Percentiles rank a stretch among this genome's conserved stretches.
Conservation (phyloP, 495 filamentous ascomycete genomes). For the Penicillium argentinense region DNA sequence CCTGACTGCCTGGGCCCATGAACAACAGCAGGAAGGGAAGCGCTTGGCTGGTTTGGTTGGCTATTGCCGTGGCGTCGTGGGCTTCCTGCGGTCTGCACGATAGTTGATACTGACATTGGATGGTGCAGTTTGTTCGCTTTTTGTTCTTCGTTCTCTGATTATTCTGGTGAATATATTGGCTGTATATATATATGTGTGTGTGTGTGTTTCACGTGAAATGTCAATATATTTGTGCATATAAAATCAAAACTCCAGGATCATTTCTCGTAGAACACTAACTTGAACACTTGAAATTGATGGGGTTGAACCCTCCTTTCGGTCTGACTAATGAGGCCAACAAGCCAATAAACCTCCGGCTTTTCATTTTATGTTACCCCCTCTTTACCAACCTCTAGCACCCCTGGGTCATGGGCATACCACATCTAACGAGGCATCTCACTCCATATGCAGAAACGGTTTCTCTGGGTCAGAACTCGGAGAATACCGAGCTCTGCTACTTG, state of each 20-base stretch:
- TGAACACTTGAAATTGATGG: background rate
- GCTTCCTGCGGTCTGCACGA: slow-evolving; percentile 71
- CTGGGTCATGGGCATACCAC: slow-evolving; percentile 67
- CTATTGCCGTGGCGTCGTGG: slow-evolving; percentile 85
- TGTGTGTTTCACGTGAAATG: too few species aligned
- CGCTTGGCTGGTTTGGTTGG: slow-evolving; percentile 76
- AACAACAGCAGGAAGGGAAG: slow-evolving; percentile 65
- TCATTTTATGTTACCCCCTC: too few species aligned
- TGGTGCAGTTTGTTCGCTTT: too few species aligned
- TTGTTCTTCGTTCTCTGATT: too few species aligned
- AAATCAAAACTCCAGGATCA: background rate
- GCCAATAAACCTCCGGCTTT: too few species aligned
- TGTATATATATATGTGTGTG: too few species aligned
- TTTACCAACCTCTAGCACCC: too few species aligned
- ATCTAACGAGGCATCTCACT: slow-evolving; percentile 56
- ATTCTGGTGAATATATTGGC: too few species aligned
- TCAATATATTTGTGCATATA: background rate
- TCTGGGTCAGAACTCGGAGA: slow-evolving; percentile 31
- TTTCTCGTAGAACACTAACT: background rate
- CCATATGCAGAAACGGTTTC: slow-evolving; percentile 53
- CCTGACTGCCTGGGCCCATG: slow-evolving; percentile 62
- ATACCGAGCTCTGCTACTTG: slow-evolving; percentile 9
- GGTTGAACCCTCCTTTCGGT: too few species aligned
- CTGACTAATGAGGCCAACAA: background rate
- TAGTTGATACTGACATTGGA: slow-evolving; percentile 17